Conservation (phyloP, 2,329 filamentous ascomycete species). For the Pseudopyrenochaeta lycopersici region DNA sequence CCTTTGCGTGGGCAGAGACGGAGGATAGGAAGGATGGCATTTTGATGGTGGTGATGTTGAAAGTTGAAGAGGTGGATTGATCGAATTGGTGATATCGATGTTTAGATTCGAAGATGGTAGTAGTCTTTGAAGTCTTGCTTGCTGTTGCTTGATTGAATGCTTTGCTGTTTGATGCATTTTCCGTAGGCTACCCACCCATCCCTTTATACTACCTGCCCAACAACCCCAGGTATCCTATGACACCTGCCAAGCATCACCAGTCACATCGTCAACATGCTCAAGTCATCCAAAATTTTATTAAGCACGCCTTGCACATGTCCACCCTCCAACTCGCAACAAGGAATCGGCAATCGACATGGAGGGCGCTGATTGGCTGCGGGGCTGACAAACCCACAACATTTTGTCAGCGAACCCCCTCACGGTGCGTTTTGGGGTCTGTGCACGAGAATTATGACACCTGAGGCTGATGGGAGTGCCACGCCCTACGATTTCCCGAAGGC, state of each 20-base stretch:
- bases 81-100: constrained; percentile 6
- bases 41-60: constrained; percentile 19
- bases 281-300: constrained; percentile 11
- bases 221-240: constrained; percentile 14
- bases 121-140: background rate
- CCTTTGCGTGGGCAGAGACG: constrained; percentile 36
- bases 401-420: constrained; percentile 15
- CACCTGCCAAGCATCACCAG: constrained; percentile 25
- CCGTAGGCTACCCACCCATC: constrained; percentile 4
- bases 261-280: background rate
- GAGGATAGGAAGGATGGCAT: constrained; percentile 36
- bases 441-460: constrained; percentile 1
- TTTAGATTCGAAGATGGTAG: background rate
- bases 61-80: constrained; percentile 1
- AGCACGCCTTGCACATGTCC: constrained; percentile 20
- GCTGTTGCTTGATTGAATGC: background rate
- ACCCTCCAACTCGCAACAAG: constrained; percentile 8
- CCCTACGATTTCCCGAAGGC: constrained; percentile 14
- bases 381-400: constrained; percentile 22
- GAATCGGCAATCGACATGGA: background rate
- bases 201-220: constrained; percentile 21
- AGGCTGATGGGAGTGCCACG: constrained; percentile 8
- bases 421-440: constrained; percentile 9
- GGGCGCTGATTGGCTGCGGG: constrained; percentile 12
- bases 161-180: constrained; percentile 14